These are phyloP conservation scores for Solanum clarkiae DNA, from an alignment of 257 asterid species.

Conservation along the genomic window DNA sequence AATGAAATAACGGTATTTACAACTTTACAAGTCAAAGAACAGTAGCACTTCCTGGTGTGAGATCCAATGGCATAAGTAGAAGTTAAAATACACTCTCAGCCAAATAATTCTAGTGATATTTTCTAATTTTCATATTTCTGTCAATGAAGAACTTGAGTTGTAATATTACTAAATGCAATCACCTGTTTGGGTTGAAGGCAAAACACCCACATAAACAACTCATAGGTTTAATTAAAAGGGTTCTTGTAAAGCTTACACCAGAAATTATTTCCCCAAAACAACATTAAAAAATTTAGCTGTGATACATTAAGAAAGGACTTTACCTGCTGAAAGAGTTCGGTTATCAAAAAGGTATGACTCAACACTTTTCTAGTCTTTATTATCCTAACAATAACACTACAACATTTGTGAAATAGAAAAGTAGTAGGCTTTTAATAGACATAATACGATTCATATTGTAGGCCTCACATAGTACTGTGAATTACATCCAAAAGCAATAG, in stretches of 20 bases:
- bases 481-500: too few relatives aligned
- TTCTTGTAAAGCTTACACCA: background rate
- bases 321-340: constrained; percentile 98
- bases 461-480: background rate
- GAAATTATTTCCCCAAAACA: background rate
- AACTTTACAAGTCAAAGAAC: background rate
- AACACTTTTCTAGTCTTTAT: constrained; percentile 91
- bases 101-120: background rate
- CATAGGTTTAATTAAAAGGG: background rate
- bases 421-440: too few relatives aligned
- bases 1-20: background rate
- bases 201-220: background rate
- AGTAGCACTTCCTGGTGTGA: background rate
- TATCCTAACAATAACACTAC: constrained; percentile 71
- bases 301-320: background rate
- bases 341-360: constrained; percentile 84
- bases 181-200: background rate
- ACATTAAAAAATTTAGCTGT: background rate
- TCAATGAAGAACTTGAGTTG: background rate
- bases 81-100: background rate
- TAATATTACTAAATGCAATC: background rate
- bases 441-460: too few relatives aligned
- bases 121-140: background rate
- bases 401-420: too few relatives aligned
- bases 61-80: background rate